A percentile compares a stretch with the other conserved stretches of the same genome.
Conservation (phyloP, 768 basidiomycete genomes). For the Cubamyces lactineus region DNA sequence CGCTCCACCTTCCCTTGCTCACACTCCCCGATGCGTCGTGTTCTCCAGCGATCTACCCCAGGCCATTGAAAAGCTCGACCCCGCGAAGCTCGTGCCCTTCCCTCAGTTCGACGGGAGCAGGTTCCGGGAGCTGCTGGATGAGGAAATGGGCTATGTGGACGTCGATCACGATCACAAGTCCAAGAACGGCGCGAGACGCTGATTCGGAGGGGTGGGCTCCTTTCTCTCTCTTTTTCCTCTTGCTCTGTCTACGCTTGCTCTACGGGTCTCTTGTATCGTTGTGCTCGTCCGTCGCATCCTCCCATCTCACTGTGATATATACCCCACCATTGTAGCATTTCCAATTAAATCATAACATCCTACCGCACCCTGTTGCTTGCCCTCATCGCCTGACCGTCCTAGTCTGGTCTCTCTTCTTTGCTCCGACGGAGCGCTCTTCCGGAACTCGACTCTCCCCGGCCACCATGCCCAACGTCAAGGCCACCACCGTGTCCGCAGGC, state of each 20-base stretch:
- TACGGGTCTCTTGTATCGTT: slow-evolving; percentile 6
- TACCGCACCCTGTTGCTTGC: not conserved
- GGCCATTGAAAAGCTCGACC: slow-evolving; percentile 54
- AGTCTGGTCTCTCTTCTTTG: not conserved
- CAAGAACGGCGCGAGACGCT: slow-evolving; percentile 13
- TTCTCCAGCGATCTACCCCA: slow-evolving; percentile 53
- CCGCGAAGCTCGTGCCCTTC: slow-evolving; percentile 54
- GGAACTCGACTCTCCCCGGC: not conserved
- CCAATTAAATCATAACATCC: not conserved
- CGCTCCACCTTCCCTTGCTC: slow-evolving; percentile 1
- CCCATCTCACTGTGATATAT: slow-evolving; percentile 13
- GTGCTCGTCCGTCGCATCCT: slow-evolving; percentile 1
- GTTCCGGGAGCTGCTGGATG: slow-evolving; percentile 71
- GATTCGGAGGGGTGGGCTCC: not conserved
- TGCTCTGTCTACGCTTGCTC: not conserved
- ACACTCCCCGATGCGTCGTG: not conserved
- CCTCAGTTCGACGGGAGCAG: slow-evolving; percentile 68
- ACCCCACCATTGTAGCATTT: slow-evolving; percentile 20
- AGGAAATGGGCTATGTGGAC: slow-evolving; percentile 74
- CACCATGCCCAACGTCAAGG: slow-evolving; percentile 26
- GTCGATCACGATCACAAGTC: slow-evolving; percentile 17
- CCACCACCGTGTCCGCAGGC: slow-evolving; percentile 38
- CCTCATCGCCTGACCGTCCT: not conserved
- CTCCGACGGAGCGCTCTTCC: not conserved
- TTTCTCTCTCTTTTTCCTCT: slow-evolving; percentile 14